Conservation (phyloP, 176 grass and related monocot species). For the Zizania latifolia region DNA sequence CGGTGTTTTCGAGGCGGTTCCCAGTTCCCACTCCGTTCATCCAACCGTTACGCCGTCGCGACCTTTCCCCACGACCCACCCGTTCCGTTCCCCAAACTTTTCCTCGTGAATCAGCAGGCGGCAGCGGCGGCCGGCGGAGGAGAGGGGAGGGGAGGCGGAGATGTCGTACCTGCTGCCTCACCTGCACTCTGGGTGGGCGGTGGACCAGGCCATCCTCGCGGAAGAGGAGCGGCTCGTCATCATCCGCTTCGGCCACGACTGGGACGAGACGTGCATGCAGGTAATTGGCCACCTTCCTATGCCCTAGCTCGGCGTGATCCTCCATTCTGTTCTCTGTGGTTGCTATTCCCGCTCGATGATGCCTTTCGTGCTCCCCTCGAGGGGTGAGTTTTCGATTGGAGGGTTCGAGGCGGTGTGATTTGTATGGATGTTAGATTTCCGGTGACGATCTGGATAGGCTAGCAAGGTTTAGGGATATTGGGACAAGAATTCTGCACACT, state of each 20-base stretch:
- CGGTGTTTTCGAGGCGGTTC: not conserved
- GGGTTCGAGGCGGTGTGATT: not conserved
- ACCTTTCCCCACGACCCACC: not conserved
- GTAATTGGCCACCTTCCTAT: conserved; percentile 17
- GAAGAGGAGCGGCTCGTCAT: conserved; percentile 99
- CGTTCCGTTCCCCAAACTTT: not conserved
- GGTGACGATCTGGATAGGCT: not conserved
- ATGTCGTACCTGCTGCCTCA: conserved; percentile 98
- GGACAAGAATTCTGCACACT: not conserved
- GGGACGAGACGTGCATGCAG: conserved; percentile 99
- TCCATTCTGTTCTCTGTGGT: not conserved
- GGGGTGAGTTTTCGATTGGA: not conserved
- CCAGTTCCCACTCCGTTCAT: not conserved
- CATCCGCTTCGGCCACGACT: conserved; percentile 98
- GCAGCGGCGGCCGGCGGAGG: not conserved
- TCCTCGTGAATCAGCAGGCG: not conserved
- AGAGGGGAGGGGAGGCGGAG: not conserved
- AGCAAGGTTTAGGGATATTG: not conserved
- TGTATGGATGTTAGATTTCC: not conserved
- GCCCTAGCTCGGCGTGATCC: not conserved
- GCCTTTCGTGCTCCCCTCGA: not conserved
- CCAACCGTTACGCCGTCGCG: not conserved
- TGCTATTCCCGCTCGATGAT: not conserved
- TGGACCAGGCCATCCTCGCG: conserved; percentile 96
- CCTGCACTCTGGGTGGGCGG: conserved; percentile 96